Evolutionary conservation across 2,329 filamentous ascomycete genomes (phyloP), one percentile per base, ranked within the genome.

Genomic region (Pestalotiopsis sp.): DNA sequence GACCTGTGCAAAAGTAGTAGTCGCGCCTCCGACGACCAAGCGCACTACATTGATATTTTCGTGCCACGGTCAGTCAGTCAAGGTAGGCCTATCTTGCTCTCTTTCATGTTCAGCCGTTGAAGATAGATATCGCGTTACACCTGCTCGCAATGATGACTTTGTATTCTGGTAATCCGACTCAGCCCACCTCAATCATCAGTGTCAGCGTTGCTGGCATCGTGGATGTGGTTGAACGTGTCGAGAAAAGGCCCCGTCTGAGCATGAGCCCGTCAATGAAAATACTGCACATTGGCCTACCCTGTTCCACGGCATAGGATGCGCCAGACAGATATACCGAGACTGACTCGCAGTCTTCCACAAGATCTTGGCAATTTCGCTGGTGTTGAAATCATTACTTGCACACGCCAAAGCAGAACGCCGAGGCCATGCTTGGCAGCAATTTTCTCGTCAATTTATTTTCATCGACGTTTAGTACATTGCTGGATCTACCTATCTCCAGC

Each of bases 161-260:
- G 17, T 27, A 38, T 57, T 66, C 25, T 66, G 64, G 64, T 66
- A 66, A 66, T 57, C 64, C 52, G 64, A 66, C 61, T 64, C 61
- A 66, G 64, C 45, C 64, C 41, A 45, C 45, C 23, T 25, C 6
- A 17, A 27, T 39, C 64, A n/a, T 66, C 14, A 13, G 9, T 4
- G 45, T 23, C 25, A 7, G 20, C 52, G 14, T 39, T 31, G 25
- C 36, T 38, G 52, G 2, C 45, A 25, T 25, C 38, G 20, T 13
- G 17, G 45, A 49, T 49, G 64, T 36, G 64, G 64, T 66, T 66
- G 64, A 66, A 49, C 64, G n/a, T 66, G 64, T 58, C 45, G 64
- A 56, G 31, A 62, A 56, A 56, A 11, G 64, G 64, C 64, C 27
- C 27, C 64, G 45, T 57, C 64, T 66, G 64, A 66, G 64, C 64